A percentile compares a stretch with the other conserved stretches of the same genome.
phyloP scores from a whole-genome alignment of 2,329 filamentous ascomycete species.

The Aspergillus pseudonomiae region DNA sequence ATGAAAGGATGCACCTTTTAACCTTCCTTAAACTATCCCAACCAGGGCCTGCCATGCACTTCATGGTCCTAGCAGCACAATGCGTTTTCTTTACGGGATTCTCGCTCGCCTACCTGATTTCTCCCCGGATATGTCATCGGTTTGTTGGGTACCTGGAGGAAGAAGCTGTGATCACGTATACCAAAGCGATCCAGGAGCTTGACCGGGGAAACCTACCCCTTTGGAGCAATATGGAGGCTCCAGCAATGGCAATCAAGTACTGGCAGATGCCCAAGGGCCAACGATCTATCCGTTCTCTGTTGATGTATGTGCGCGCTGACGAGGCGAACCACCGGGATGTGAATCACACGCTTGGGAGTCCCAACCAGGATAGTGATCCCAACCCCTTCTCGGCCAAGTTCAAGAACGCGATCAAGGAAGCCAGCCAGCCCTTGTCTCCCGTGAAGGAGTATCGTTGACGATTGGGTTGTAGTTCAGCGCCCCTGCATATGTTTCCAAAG shows the following conservation, averaged over 20 bases:
- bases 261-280: slow-evolving; percentile 90
- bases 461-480: not conserved
- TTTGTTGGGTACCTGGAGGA: slow-evolving; percentile 98
- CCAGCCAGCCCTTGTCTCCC: not conserved
- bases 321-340: slow-evolving; percentile 91
- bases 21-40: slow-evolving; percentile 91
- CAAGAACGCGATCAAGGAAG: slow-evolving; percentile 62
- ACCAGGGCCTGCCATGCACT: slow-evolving; percentile 84
- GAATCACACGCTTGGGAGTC: slow-evolving; percentile 90
- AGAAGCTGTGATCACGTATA: slow-evolving; percentile 95
- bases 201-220: slow-evolving; percentile 80
- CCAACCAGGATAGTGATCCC: slow-evolving; percentile 81
- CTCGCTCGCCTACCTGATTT: slow-evolving; percentile 85
- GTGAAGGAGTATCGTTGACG: not conserved
- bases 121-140: slow-evolving; percentile 84
- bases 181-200: slow-evolving; percentile 81
- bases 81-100: slow-evolving; percentile 96
- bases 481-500: not conserved
- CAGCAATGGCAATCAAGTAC: slow-evolving; percentile 87
- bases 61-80: slow-evolving; percentile 89
- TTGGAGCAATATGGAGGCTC: slow-evolving; percentile 78
- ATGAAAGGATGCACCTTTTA: slow-evolving; percentile 90
- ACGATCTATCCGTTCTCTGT: slow-evolving; percentile 79
- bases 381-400: slow-evolving; percentile 90
- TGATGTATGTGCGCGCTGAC: slow-evolving; percentile 84